These are phyloP conservation scores for Trichomonas gallinae DNA, from an alignment of 208 protist species.

Conservation along the genomic window DNA sequence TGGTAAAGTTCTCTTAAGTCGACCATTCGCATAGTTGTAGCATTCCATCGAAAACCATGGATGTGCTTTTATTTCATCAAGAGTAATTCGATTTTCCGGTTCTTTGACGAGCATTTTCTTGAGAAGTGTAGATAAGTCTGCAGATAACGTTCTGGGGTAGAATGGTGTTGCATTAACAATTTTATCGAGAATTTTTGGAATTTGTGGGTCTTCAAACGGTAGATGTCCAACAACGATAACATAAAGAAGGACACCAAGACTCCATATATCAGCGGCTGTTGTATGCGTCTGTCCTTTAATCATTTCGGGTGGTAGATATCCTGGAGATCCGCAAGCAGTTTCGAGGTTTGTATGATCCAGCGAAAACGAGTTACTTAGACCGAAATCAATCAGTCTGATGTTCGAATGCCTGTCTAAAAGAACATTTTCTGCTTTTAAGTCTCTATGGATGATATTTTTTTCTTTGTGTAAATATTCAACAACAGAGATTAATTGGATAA, in stretches of 20 bases:
- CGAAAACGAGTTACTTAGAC: too few species aligned
- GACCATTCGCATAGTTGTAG: neutral
- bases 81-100: neutral
- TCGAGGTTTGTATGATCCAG: neutral
- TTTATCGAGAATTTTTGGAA: neutral
- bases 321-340: neutral
- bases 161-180: neutral
- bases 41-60: neutral
- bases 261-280: neutral
- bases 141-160: neutral
- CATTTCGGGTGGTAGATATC: neutral
- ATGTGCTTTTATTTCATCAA: neutral
- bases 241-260: neutral
- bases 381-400: neutral
- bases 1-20: neutral
- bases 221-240: neutral
- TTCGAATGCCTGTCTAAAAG: neutral
- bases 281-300: neutral
- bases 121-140: neutral
- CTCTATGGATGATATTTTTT: neutral
- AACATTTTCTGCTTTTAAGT: neutral
- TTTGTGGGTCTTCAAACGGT: neutral
- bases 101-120: neutral
- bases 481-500: neutral
- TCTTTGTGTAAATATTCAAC: neutral